These are phyloP conservation scores for Trichophyton equinum DNA, from an alignment of 2,329 filamentous ascomycete genomes.

Conservation along the genomic window DNA sequence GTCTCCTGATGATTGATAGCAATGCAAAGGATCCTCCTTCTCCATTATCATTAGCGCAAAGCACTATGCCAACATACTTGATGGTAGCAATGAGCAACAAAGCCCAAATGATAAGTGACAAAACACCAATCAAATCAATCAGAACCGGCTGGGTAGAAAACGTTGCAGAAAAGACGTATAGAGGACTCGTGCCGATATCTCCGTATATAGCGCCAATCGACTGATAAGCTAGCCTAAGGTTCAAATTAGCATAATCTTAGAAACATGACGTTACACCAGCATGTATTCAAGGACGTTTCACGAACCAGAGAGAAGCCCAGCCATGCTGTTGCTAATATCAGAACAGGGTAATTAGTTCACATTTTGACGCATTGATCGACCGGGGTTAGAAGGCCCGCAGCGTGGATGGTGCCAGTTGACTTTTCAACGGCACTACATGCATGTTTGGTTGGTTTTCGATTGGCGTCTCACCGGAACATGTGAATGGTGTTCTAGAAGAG, in stretches of 20 bases:
- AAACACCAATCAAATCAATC: constrained; percentile 40
- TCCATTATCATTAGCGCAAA: constrained; percentile 44
- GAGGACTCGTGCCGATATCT: constrained; percentile 46
- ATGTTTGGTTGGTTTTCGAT: not conserved
- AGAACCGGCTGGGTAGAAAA: constrained; percentile 35
- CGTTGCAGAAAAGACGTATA: constrained; percentile 46
- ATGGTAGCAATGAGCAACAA: constrained; percentile 45
- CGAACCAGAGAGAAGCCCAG: constrained; percentile 13
- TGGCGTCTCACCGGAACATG: not conserved
- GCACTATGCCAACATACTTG: constrained; percentile 44
- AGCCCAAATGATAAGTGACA: constrained; percentile 45
- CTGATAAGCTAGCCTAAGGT: constrained; percentile 39
- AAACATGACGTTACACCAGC: not conserved
- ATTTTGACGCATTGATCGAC: not conserved
- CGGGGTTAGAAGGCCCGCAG: not conserved
- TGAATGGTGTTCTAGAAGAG: not conserved
- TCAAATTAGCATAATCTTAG: not conserved
- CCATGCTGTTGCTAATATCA: constrained; percentile 10
- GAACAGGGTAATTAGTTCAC: not conserved
- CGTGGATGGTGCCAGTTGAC: not conserved
- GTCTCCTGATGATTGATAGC: constrained; percentile 42
- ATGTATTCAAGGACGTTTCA: not conserved
- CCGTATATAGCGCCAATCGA: constrained; percentile 47
- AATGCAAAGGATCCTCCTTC: constrained; percentile 46
- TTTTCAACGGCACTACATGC: not conserved